Conservation (phyloP, 1,284 basidiomycete genomes). For the Ganoderma lucidum region DNA sequence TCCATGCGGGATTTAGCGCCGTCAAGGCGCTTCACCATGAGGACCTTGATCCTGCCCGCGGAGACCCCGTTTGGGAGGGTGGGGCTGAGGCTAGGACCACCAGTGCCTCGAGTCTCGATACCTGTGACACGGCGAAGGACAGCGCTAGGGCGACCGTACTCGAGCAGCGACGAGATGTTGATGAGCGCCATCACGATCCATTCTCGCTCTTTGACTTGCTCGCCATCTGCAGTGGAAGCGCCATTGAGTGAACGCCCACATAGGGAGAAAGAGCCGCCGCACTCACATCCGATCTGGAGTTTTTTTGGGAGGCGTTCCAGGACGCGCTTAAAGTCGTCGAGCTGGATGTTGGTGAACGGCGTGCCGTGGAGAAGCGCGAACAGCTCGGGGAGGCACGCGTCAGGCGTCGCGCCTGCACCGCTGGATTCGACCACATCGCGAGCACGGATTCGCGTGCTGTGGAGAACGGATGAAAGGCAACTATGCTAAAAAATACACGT, state of each 20-base stretch:
- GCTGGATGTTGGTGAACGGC: constrained; percentile 93
- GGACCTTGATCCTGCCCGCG: no score
- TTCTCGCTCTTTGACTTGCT: constrained; percentile 76
- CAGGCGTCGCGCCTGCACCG: constrained; percentile 79
- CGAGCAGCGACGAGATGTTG: constrained; percentile 85
- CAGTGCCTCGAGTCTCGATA: constrained; percentile 36
- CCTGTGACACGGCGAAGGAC: constrained; percentile 69
- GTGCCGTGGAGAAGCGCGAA: constrained; percentile 95
- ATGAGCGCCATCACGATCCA: constrained; percentile 97
- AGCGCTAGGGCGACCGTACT: constrained; percentile 86
- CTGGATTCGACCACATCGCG: constrained; percentile 83
- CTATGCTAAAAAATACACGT: constrained; percentile 64
- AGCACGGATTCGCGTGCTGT: constrained; percentile 90
- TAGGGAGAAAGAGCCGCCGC: constrained; percentile 1
- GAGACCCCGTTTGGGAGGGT: constrained; percentile 29
- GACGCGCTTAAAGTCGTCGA: constrained; percentile 88
- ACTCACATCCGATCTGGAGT: constrained; percentile 74
- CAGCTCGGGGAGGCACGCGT: constrained; percentile 81
- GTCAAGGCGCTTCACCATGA: no score
- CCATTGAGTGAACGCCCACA: constrained; percentile 11
- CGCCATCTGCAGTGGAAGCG: constrained; percentile 32
- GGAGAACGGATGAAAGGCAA: constrained; percentile 87
- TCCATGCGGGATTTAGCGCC: no score
- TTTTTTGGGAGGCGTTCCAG: constrained; percentile 89
- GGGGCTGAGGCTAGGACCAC: constrained; percentile 39